Base-by-base conservation (phyloP, 2,329 filamentous ascomycete genomes). In the Chalaropsis thielavioides region DNA sequence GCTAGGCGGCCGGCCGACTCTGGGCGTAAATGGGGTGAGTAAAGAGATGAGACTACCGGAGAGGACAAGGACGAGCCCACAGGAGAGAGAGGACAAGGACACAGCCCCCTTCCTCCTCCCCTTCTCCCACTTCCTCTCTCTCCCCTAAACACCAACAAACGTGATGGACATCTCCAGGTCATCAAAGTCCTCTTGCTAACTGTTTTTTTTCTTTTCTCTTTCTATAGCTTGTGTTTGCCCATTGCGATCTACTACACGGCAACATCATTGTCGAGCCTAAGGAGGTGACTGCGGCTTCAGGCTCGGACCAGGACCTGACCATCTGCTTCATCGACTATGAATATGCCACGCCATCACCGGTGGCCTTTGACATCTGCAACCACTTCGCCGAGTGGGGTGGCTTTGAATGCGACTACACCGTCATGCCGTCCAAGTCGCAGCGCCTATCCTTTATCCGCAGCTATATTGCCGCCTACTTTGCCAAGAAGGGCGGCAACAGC, bases 381-480 rank as follows among this genome's bases (percentile, higher is more conserved):
- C 94, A 99, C 79, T 96, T 99, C 73, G 91, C 94, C 60, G 94
- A 99, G 77, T 99, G 94, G 92, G 92, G 88, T 67, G 94, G 94
- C 66, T 96, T 96, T 72, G 90, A 95, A 71, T 99, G 94, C 79
- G 91, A 97, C 75, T 92, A 89, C 77, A 83, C 77, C 71, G 86
- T 87, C 69, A 81, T 97, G 65, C 94, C 94, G 4, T 94, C 89
- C 0, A 82, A 82, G 68, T 78, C 84, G 22, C 85, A 92, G 70
- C 87, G 94, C 35, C 82, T 84, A 56, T 83, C 86, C 64, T 99
- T 99, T 75, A 82, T 97, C 67, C 79, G 81, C 68, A 87, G 92
- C 72, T 99, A 99, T 72, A 82, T 96, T 35, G 79, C 80, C 67
- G 84, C 86, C 68, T 96, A 94, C 77, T 84, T 83, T 70, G 74